Conservation (phyloP, 148 eudicot species). For the Silene uniflora region DNA sequence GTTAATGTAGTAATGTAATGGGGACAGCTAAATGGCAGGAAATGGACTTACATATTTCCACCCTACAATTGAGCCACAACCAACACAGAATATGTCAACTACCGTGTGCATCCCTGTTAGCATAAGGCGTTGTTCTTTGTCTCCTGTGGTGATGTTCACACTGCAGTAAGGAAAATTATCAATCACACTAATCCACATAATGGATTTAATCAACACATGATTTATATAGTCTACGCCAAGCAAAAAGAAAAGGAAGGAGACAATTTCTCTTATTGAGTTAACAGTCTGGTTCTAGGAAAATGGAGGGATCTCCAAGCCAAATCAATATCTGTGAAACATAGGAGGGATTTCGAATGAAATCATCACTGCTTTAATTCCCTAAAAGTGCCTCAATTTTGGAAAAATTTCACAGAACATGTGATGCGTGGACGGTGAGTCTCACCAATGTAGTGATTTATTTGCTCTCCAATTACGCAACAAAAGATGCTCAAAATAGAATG, state of each 20-base stretch:
- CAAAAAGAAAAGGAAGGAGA: background rate
- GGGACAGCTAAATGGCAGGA: background rate
- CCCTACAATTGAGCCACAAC: conserved; percentile 79
- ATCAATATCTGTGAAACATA: too few relatives aligned
- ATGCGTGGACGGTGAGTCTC: background rate
- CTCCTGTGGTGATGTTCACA: conserved; percentile 67
- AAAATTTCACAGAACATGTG: too few relatives aligned
- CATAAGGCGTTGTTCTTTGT: conserved; percentile 74
- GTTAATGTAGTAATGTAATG: conserved; percentile 10
- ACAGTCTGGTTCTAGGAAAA: background rate
- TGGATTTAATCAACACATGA: background rate
- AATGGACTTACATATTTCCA: conserved; percentile 77
- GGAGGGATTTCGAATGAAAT: too few relatives aligned
- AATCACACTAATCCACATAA: background rate
- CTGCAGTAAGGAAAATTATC: conserved; percentile 30
- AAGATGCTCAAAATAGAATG: background rate
- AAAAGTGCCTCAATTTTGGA: background rate
- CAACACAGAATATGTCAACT: conserved; percentile 74
- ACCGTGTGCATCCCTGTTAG: conserved; percentile 83
- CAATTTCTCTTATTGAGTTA: too few relatives aligned
- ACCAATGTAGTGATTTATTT: background rate
- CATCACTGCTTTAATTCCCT: too few relatives aligned
- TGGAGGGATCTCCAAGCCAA: too few relatives aligned
- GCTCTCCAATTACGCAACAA: background rate
- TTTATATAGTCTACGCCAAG: background rate